Percentiles rank a stretch among this genome's conserved stretches.
Conservation (phyloP, 768 basidiomycete species). For the Psilocybe tampanensis region DNA sequence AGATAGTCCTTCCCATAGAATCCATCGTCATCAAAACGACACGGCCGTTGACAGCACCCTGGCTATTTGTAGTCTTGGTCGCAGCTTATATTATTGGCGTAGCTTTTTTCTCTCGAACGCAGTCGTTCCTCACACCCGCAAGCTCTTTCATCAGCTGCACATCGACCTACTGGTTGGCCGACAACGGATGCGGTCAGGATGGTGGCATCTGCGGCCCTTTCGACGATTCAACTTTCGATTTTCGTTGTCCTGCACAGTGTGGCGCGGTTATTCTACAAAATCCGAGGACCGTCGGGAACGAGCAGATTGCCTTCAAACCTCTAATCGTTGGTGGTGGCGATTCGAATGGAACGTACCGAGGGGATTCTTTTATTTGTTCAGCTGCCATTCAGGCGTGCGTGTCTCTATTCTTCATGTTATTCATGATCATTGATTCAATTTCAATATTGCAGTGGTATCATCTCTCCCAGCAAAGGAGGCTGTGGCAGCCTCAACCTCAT, state of each 20-base stretch:
- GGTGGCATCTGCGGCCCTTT: slow-evolving; percentile 70
- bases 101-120: slow-evolving; percentile 71
- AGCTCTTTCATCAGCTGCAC: slow-evolving; percentile 70
- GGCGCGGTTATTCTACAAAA: slow-evolving; percentile 66
- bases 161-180: slow-evolving; percentile 67
- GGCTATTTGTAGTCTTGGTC: slow-evolving; percentile 56
- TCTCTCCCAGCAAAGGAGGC: slow-evolving; percentile 69
- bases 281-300: slow-evolving; percentile 69
- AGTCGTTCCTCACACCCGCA: slow-evolving; percentile 70
- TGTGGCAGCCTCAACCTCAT: slow-evolving; percentile 70
- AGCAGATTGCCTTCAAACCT: slow-evolving; percentile 67
- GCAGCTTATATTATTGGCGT: slow-evolving; percentile 71
- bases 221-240: slow-evolving; percentile 59
- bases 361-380: slow-evolving; percentile 84
- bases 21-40: slow-evolving; percentile 53
- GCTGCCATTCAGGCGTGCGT: slow-evolving; percentile 81
- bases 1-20: slow-evolving; percentile 53
- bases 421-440: slow-evolving; percentile 10
- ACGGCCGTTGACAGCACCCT: slow-evolving; percentile 49
- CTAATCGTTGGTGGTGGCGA: slow-evolving; percentile 89
- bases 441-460: slow-evolving; percentile 53
- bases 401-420: slow-evolving; percentile 3
- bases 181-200: slow-evolving; percentile 75
- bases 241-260: slow-evolving; percentile 83
- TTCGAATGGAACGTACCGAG: slow-evolving; percentile 69